A percentile compares a stretch with the other conserved stretches of the same genome.
Conservation (phyloP, 495 filamentous ascomycete species). For the Aeminium ludgeri region DNA sequence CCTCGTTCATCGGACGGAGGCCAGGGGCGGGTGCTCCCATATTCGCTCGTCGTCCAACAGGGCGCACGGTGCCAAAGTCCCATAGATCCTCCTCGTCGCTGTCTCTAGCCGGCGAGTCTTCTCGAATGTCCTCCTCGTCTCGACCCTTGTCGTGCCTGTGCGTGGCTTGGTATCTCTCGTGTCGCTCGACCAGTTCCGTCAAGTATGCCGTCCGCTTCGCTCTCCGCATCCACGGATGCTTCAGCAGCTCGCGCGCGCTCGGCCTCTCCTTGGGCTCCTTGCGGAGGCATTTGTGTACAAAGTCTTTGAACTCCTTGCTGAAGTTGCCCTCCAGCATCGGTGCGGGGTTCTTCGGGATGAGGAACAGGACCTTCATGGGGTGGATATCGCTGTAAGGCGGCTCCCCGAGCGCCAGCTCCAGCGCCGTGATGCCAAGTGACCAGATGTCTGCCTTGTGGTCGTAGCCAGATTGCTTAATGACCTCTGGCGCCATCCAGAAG, state of each 20-base stretch:
- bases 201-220: constrained; percentile 84
- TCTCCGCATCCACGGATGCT: constrained; percentile 72
- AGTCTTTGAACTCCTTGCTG: constrained; percentile 82
- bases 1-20: constrained; percentile 54
- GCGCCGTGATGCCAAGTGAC: constrained; percentile 94
- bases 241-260: constrained; percentile 71
- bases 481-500: constrained; percentile 99
- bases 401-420: constrained; percentile 84
- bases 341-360: constrained; percentile 89
- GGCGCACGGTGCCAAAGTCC: constrained; percentile 87
- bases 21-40: constrained; percentile 29
- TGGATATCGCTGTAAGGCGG: constrained; percentile 94
- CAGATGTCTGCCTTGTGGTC: constrained; percentile 98
- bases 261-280: constrained; percentile 79
- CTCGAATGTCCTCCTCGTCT: constrained; percentile 39
- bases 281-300: constrained; percentile 71
- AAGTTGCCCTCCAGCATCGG: constrained; percentile 73
- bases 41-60: constrained; percentile 28
- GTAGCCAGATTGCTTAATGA: constrained; percentile 96
- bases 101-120: constrained; percentile 23
- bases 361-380: constrained; percentile 95
- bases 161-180: constrained; percentile 66
- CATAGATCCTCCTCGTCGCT: constrained; percentile 59
- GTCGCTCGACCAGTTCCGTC: constrained; percentile 81
- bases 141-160: constrained; percentile 32